A percentile compares a stretch with the other conserved stretches of the same genome.
phyloP scores from a whole-genome alignment of 2,329 filamentous ascomycete species.

The Orbilia ellipsospora region DNA sequence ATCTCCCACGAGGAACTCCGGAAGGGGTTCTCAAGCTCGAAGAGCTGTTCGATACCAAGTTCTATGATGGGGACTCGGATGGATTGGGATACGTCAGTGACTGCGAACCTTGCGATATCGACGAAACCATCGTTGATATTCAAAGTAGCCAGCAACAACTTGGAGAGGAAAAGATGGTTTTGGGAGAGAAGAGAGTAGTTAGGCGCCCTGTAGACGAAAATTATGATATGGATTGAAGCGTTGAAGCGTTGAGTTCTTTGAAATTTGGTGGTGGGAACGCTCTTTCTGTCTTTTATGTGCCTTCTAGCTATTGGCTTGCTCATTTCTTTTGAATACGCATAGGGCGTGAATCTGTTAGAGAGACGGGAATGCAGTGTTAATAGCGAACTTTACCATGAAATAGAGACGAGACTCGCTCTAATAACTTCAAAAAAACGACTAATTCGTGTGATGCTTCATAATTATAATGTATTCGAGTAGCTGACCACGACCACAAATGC shows the following conservation, averaged over 20 bases:
- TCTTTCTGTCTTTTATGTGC: not conserved
- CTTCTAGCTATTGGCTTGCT: not conserved
- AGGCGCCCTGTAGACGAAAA: slow-evolving; percentile 9
- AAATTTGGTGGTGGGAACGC: not conserved
- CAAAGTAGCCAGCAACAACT: not conserved
- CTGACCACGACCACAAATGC: too few relatives aligned
- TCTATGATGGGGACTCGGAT: slow-evolving; percentile 9
- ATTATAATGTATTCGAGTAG: too few relatives aligned
- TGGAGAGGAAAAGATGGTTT: not conserved
- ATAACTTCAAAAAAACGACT: too few relatives aligned
- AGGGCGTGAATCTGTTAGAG: too few relatives aligned
- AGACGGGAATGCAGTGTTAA: too few relatives aligned
- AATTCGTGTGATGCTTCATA: too few relatives aligned
- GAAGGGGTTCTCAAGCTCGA: slow-evolving; percentile 14
- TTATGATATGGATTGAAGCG: slow-evolving; percentile 25
- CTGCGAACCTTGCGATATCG: slow-evolving; percentile 26
- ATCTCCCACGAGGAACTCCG: slow-evolving; percentile 8
- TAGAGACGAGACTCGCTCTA: too few relatives aligned
- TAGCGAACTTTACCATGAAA: too few relatives aligned
- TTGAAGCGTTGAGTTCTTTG: not conserved
- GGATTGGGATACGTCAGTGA: slow-evolving; percentile 44
- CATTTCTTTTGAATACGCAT: not conserved
- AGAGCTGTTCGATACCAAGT: slow-evolving; percentile 5
- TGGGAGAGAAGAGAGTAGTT: not conserved
- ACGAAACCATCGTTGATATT: not conserved